Conservation (phyloP, 2,329 filamentous ascomycete species). For the Fusarium graminum region DNA sequence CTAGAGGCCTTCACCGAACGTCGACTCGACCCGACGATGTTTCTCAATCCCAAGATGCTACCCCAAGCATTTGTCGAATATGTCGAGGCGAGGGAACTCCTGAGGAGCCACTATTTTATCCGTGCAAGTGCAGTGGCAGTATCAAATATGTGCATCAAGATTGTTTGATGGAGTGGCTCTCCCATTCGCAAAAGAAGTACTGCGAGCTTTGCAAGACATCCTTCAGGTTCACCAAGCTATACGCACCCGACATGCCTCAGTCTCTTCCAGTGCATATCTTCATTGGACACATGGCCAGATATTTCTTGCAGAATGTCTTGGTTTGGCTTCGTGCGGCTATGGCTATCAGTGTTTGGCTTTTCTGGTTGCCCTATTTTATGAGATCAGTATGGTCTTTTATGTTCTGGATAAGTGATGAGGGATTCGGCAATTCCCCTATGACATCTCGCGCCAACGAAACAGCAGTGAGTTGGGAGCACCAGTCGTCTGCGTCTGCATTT, state of each 20-base stretch:
- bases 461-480: slow-evolving; percentile 41
- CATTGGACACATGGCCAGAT: slow-evolving; percentile 79
- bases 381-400: slow-evolving; percentile 91
- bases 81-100: slow-evolving; percentile 88
- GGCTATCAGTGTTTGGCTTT: slow-evolving; percentile 89
- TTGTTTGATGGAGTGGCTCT: slow-evolving; percentile 98
- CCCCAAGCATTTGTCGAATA: slow-evolving; percentile 91
- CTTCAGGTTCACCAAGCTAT: slow-evolving; percentile 98
- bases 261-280: slow-evolving; percentile 86
- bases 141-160: slow-evolving; percentile 99
- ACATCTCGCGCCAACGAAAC: slow-evolving; percentile 47
- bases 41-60: slow-evolving; percentile 51
- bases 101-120: slow-evolving; percentile 92
- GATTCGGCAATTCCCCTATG: slow-evolving; percentile 58
- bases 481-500: slow-evolving; percentile 50
- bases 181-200: slow-evolving; percentile 99
- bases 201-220: slow-evolving; percentile 99
- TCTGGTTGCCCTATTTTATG: slow-evolving; percentile 90
- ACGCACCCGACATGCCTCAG: slow-evolving; percentile 92
- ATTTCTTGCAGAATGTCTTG: slow-evolving; percentile 77
- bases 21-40: slow-evolving; percentile 47
- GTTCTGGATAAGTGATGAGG: slow-evolving; percentile 94
- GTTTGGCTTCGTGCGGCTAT: slow-evolving; percentile 83
- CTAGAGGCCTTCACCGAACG: slow-evolving; percentile 45
- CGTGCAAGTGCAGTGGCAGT: slow-evolving; percentile 98